Base-by-base conservation (phyloP, 208 protist species). In the Leishmania aethiopica region DNA sequence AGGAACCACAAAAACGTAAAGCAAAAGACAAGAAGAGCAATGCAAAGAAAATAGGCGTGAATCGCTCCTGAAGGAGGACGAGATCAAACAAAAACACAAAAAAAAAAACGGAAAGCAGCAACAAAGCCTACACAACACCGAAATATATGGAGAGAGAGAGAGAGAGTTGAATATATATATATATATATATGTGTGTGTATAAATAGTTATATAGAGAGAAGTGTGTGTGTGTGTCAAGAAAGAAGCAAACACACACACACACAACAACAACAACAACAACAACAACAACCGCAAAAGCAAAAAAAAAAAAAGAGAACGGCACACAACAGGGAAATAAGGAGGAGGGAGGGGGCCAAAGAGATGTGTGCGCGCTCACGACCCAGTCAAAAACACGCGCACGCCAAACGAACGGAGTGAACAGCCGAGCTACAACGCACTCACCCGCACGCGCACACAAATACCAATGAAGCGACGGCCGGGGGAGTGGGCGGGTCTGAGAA, bases 61-160 rank as follows among this genome's bases (percentile, higher is more conserved):
- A 35, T 11, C 35, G 0, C 1, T 13, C 64, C 19, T 32, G 35
- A 28, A 22, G 11, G 22, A n/a, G n/a, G n/a, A 67, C 35, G 53
- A 80, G 75, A 55, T 53, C 49, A 81, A 72, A 73, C 73, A 19
- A 75, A 67, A 81, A 7, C 42, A 70, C 67, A 79, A 70, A 69
- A 75, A 37, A 59, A 74, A 55, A 75, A 37, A 49, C 59, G 45
- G 32, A 64, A 64, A 47, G 15, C 22, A 47, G n/a, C 40, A 1
- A 40, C 67, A 45, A 7, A 0, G 22, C 17, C 60, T 35, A 37
- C 40, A 66, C 49, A 64, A 59, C 10, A 69, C n/a, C 25, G 64
- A 42, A 19, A 69, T 35, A 35, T 22, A 5, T 35, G 32, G 17
- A 32, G 4, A 40, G 13, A 10, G 15, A 3, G 32, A 8, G 10